These are phyloP conservation scores for Prinsepia uniflora DNA, from an alignment of 306 rosid genomes.

Conservation along the genomic window DNA sequence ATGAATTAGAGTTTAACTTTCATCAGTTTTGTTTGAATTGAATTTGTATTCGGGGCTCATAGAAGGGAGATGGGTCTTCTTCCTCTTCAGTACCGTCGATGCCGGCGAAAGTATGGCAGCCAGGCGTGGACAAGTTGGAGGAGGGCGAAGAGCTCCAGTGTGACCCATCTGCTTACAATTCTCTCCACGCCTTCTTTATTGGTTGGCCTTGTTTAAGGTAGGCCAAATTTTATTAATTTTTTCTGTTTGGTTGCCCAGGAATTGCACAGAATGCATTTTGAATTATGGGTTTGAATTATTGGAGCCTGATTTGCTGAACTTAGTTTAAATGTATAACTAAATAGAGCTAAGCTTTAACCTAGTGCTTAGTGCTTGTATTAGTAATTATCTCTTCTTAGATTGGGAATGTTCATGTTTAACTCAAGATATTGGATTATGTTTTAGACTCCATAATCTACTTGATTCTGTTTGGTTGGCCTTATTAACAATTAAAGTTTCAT, in stretches of 20 bases:
- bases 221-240: not conserved
- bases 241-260: not conserved
- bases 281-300: not conserved
- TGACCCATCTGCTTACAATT: constrained; percentile 83
- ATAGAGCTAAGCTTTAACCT: not conserved
- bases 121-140: constrained; percentile 91
- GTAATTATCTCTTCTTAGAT: not conserved
- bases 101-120: constrained; percentile 87
- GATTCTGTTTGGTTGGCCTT: not conserved
- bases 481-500: not conserved
- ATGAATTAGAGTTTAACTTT: not conserved
- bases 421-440: not conserved
- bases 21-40: not conserved
- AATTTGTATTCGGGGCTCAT: constrained; percentile 35
- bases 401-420: not conserved
- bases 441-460: not conserved
- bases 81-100: constrained; percentile 52
- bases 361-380: not conserved
- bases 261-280: not conserved
- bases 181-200: constrained; percentile 83
- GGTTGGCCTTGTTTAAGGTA: constrained; percentile 97
- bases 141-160: constrained; percentile 98
- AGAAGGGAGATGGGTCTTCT: constrained; percentile 59
- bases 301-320: not conserved
- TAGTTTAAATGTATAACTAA: not conserved